Evolutionary conservation across 495 filamentous ascomycete species (phyloP).

Genomic region (Aspergillus kassunensis): DNA sequence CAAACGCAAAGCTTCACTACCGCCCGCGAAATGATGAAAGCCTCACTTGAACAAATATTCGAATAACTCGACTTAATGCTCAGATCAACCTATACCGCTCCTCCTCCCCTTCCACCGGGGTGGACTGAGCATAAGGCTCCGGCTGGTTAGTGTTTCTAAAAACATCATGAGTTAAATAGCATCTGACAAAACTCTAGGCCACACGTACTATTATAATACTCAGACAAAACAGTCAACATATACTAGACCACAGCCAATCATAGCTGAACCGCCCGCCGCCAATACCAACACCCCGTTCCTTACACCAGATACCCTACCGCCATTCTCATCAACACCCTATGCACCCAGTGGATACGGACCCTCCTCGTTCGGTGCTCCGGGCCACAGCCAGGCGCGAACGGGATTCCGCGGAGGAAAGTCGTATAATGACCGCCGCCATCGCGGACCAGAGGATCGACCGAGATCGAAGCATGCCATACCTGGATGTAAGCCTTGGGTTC

Average conservation of each 20-base stretch:
- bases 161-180: neutral
- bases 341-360: slow-evolving; percentile 28
- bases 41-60: neutral
- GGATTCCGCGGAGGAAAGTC: slow-evolving; percentile 47
- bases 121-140: slow-evolving; percentile 95
- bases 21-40: neutral
- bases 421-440: slow-evolving; percentile 49
- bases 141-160: slow-evolving; percentile 50
- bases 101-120: slow-evolving; percentile 64
- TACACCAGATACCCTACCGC: slow-evolving; percentile 32
- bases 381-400: slow-evolving; percentile 31
- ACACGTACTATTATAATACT: slow-evolving; percentile 87
- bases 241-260: slow-evolving; percentile 53
- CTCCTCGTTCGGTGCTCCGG: slow-evolving; percentile 15
- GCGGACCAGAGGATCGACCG: slow-evolving; percentile 71
- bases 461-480: slow-evolving; percentile 76
- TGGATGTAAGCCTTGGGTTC: slow-evolving; percentile 80
- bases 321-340: slow-evolving; percentile 43
- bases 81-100: slow-evolving; percentile 40
- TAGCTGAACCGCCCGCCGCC: slow-evolving; percentile 26
- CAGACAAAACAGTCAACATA: slow-evolving; percentile 86
- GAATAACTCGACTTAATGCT: slow-evolving; percentile 24
- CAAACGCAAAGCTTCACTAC: slow-evolving; percentile 10
- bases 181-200: slow-evolving; percentile 48
- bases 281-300: slow-evolving; percentile 25